A percentile compares a stretch with the other conserved stretches of the same genome.
Evolutionary conservation across 768 basidiomycete genomes (phyloP).

Genomic region (Hericium rajendrae): DNA sequence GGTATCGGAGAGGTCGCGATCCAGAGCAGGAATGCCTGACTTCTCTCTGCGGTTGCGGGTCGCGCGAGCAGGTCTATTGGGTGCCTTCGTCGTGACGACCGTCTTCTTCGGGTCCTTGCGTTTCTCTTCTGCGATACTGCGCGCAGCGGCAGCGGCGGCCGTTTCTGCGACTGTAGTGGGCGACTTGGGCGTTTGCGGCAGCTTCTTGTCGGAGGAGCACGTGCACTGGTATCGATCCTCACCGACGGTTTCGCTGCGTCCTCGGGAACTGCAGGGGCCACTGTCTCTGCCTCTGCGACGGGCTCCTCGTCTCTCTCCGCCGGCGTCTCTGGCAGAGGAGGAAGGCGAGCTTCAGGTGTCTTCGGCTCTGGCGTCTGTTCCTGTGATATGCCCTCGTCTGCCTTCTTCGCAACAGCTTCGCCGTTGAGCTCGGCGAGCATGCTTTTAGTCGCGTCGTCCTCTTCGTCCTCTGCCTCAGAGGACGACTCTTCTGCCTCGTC

Average conservation of each 20-base stretch:
- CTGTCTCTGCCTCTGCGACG: neutral
- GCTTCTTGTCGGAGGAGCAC: conserved; percentile 6
- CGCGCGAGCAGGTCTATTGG: conserved; percentile 16
- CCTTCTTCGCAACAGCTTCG: conserved; percentile 3
- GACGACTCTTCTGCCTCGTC: conserved; percentile 44
- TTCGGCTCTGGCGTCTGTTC: conserved; percentile 46
- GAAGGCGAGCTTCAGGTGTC: conserved; percentile 61
- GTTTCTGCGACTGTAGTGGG: conserved; percentile 1
- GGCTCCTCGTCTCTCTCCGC: conserved; percentile 1
- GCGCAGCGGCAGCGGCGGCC: conserved; percentile 6
- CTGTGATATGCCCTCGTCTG: conserved; percentile 24
- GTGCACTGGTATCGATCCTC: conserved; percentile 7
- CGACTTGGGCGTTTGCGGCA: neutral
- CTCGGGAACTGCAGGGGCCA: conserved; percentile 2
- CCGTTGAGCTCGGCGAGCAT: conserved; percentile 11
- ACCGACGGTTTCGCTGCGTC: conserved; percentile 4
- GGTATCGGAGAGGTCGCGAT: conserved; percentile 55
- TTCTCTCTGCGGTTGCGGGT: conserved; percentile 57
- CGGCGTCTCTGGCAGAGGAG: conserved; percentile 21
- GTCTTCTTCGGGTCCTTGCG: conserved; percentile 11
- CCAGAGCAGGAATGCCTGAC: conserved; percentile 74
- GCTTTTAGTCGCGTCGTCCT: conserved; percentile 14
- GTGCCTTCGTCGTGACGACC: neutral
- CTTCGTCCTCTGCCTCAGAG: conserved; percentile 36
- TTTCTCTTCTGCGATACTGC: conserved; percentile 3